These are phyloP conservation scores for Papiliotrema flavescens DNA, from an alignment of 1,284 basidiomycete species.

Conservation along the genomic window DNA sequence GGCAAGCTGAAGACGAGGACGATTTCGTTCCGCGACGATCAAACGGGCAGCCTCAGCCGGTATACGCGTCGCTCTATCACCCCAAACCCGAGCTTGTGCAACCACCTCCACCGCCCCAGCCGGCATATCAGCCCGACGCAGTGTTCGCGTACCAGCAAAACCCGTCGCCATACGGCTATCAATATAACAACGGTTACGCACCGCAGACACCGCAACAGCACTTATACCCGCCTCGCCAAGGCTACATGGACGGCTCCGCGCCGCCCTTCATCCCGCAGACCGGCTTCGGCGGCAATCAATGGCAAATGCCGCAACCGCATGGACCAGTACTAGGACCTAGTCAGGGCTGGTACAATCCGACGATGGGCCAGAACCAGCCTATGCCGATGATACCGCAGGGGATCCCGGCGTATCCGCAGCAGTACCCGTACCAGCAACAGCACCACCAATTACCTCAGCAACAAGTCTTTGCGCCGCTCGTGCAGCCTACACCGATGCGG, in stretches of 20 bases:
- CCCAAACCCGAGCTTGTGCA: neutral
- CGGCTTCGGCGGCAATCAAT: conserved; percentile 11
- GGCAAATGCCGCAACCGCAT: conserved; percentile 1
- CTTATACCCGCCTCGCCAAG: neutral
- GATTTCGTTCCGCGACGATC: conserved; percentile 33
- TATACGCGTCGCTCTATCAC: conserved; percentile 38
- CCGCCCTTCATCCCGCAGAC: conserved; percentile 1
- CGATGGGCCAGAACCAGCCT: conserved; percentile 2
- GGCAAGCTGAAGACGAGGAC: conserved; percentile 31
- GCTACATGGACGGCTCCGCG: neutral
- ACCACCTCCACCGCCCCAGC: neutral
- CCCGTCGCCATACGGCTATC: conserved; percentile 9
- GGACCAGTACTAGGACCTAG: too few species aligned
- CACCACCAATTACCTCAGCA: conserved; percentile 1
- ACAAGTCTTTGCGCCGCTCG: conserved; percentile 9
- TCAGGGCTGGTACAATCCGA: neutral
- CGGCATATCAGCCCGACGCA: neutral
- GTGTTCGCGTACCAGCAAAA: conserved; percentile 2
- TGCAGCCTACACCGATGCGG: conserved; percentile 38
- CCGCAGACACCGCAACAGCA: neutral
- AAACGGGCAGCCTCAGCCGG: conserved; percentile 21
- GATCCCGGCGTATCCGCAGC: conserved; percentile 8
- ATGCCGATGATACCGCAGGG: conserved; percentile 43
- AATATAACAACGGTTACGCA: neutral
- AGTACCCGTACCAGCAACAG: neutral